Base-by-base conservation (phyloP, 1,139 yeast species). In the Yamadazyma dushanensis region DNA sequence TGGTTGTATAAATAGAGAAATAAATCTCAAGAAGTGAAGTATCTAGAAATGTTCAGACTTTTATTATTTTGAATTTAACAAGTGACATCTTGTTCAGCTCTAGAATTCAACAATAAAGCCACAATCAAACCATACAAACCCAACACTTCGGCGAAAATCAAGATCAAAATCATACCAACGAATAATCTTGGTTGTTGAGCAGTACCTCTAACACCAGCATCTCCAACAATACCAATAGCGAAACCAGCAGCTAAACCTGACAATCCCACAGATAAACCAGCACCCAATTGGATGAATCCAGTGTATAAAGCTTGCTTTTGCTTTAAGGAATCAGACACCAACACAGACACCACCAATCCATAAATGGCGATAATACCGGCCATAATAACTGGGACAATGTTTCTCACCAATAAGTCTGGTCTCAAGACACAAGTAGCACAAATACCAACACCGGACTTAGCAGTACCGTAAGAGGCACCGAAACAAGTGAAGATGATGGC, bases 401-500 rank as follows among this genome's bases (percentile, higher is more conserved):
- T 83, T 67, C 79, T 85, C 51, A 89, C 95, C 69, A 84, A 78
- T 65, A 88, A 77, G 64, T 92, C 97, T 48, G 98, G 98, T 78
- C 97, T 86, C 63, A 92, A 76, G 45, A 90, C 96, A 69, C 96
- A 87, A 51, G 97, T 89, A 61, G 96, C 98, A 73, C 97, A 89
- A 61, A 94, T 90, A 80, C 99, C 98, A 47, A 92, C 95, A 71
- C 99, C 99, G 28, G 96, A 85, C 72, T 94, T 94, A 59, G 99
- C 99, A 50, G 98, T 94, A 75, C 98, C 99, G 65, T 90, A 89
- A 38, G 97, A 92, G 53, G 99, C 97, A 74, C 99, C 99, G 57
- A 90, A 85, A 67, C 96, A 88, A 65, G 98, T 92, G 79, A 92
- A 89, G 58, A 92, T 87, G 61, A 94, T 92, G 66, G 99, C 97